A percentile compares a stretch with the other conserved stretches of the same genome.
phyloP scores from a whole-genome alignment of 805 yeast species.

The Ogataea trehalophila region DNA sequence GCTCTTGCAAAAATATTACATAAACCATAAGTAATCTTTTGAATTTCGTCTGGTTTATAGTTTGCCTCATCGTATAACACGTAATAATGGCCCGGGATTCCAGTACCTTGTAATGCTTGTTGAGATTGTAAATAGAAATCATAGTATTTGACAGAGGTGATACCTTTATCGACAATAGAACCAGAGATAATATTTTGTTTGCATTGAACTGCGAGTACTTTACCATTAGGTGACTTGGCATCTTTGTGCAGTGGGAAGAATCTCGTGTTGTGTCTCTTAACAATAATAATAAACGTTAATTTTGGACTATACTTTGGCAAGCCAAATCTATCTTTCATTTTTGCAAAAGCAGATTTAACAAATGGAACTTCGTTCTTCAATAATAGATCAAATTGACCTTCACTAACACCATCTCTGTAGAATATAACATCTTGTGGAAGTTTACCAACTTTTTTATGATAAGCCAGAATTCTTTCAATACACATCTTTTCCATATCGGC shows the following conservation, averaged over 20 bases:
- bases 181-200: conserved; percentile 26
- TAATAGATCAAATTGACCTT: conserved; percentile 28
- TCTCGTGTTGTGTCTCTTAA: conserved; percentile 25
- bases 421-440: conserved; percentile 24
- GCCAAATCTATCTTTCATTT: conserved; percentile 11
- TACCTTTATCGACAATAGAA: conserved; percentile 28
- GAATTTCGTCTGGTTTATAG: conserved; percentile 25
- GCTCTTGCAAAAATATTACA: conserved; percentile 29
- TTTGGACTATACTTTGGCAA: conserved; percentile 23
- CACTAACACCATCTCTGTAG: conserved; percentile 32
- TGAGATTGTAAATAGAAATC: conserved; percentile 31
- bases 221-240: conserved; percentile 18
- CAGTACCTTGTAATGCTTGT: conserved; percentile 32
- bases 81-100: conserved; percentile 31
- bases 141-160: conserved; percentile 27
- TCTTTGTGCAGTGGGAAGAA: conserved; percentile 26
- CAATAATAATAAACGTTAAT: conserved; percentile 24
- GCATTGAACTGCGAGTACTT: conserved; percentile 18
- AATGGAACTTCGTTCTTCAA: conserved; percentile 27
- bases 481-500: conserved; percentile 23
- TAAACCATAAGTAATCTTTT: conserved; percentile 25
- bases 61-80: conserved; percentile 28
- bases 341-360: conserved; percentile 18
- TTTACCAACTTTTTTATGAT: conserved; percentile 16
- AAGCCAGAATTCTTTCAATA: conserved; percentile 19